Conservation (phyloP, 2,329 filamentous ascomycete species). For the Cyphellophora attinorum region DNA sequence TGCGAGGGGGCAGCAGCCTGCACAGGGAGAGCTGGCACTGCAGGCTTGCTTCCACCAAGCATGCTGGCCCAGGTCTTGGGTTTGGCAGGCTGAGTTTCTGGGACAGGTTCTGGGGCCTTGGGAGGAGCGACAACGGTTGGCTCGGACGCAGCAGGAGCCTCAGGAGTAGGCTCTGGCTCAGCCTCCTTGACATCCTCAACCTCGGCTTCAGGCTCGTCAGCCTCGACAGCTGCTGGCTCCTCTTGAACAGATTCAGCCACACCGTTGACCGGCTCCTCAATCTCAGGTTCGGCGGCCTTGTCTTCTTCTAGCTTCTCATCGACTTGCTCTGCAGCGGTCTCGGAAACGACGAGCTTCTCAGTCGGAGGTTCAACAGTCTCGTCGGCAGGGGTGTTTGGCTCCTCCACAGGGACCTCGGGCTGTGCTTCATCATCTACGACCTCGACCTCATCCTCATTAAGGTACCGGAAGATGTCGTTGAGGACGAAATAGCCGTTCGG, state of each 20-base stretch:
- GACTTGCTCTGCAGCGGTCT: slow-evolving; percentile 44
- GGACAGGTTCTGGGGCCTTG: slow-evolving; percentile 29
- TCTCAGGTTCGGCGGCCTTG: slow-evolving; percentile 22
- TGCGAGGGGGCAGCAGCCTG: slow-evolving; percentile 24
- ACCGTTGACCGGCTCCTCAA: slow-evolving; percentile 34
- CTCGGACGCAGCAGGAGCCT: slow-evolving; percentile 9
- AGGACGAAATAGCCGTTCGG: slow-evolving; percentile 96
- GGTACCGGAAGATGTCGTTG: slow-evolving; percentile 95
- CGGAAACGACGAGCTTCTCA: slow-evolving; percentile 22
- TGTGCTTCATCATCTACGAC: slow-evolving; percentile 36
- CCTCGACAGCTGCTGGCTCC: slow-evolving; percentile 30
- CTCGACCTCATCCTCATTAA: slow-evolving; percentile 65
- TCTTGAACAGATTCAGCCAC: slow-evolving; percentile 25
- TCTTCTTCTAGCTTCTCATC: slow-evolving; percentile 67
- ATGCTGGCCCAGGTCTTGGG: slow-evolving; percentile 60
- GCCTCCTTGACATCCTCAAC: slow-evolving; percentile 28
- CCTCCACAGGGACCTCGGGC: slow-evolving; percentile 20
- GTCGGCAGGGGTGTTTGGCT: slow-evolving; percentile 28
- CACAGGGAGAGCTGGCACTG: slow-evolving; percentile 25
- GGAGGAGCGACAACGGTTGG: slow-evolving; percentile 50
- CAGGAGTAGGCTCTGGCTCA: slow-evolving; percentile 5
- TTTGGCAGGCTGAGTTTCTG: slow-evolving; percentile 42
- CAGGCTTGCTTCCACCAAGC: slow-evolving; percentile 29
- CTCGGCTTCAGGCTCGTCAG: slow-evolving; percentile 23
- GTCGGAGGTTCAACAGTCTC: slow-evolving; percentile 33